Evolutionary conservation across 2,329 filamentous ascomycete species (phyloP).

Genomic region (Diplodia seriata): DNA sequence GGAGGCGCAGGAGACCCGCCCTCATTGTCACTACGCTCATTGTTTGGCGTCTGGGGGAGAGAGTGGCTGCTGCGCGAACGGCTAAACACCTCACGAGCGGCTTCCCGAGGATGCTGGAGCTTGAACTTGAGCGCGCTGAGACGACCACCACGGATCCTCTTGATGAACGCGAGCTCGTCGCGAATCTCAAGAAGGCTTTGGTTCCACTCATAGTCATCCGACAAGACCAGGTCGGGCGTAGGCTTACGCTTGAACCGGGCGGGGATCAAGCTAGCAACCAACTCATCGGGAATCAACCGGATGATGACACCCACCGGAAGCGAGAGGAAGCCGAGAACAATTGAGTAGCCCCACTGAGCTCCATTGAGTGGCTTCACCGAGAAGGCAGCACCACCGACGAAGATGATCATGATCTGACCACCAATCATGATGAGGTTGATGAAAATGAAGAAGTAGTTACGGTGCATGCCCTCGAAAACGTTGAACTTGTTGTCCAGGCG

Average conservation of each 20-base stretch:
- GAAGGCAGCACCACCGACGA: constrained; percentile 83
- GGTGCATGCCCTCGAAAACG: constrained; percentile 85
- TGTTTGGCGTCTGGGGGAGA: constrained; percentile 68
- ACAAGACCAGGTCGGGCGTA: constrained; percentile 51
- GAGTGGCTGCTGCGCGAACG: constrained; percentile 64
- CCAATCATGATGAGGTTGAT: constrained; percentile 89
- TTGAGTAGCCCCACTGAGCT: constrained; percentile 86
- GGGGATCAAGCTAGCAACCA: constrained; percentile 57
- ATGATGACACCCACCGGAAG: constrained; percentile 83
- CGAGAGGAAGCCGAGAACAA: constrained; percentile 83
- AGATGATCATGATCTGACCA: constrained; percentile 88
- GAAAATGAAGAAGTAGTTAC: constrained; percentile 86
- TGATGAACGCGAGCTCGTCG: constrained; percentile 81
- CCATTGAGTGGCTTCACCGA: constrained; percentile 72
- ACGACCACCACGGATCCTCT: constrained; percentile 80
- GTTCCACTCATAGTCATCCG: constrained; percentile 66
- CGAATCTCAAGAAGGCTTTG: constrained; percentile 75
- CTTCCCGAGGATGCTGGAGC: constrained; percentile 67
- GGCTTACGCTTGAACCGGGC: constrained; percentile 51
- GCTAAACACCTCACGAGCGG: constrained; percentile 61
- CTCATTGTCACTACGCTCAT: constrained; percentile 49
- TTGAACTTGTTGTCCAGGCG: constrained; percentile 95
- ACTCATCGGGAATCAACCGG: constrained; percentile 79
- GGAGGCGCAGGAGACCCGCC: constrained; percentile 55
- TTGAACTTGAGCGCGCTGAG: constrained; percentile 82